Base-by-base conservation (phyloP, 1,139 yeast species). In the Hemisphaericaspora lyxosophila region DNA sequence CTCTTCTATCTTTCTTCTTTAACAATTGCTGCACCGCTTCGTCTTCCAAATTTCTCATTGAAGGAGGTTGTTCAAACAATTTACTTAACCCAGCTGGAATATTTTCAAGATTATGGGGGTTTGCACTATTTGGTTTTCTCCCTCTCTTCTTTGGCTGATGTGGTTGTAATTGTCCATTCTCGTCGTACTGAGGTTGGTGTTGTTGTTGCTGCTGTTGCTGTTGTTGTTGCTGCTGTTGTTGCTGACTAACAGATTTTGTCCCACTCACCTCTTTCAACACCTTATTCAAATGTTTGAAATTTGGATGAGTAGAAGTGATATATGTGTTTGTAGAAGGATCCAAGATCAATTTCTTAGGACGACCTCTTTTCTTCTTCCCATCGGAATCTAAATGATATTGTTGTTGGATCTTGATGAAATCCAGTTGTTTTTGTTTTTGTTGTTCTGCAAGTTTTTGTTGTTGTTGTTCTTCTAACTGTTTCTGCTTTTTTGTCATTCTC, bases 271-370 rank as follows among this genome's bases (percentile, higher is more conserved):
- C 62, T 44, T 64, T 67, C 41, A 67, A 49, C 12, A 59, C 54
- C 42, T 64, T 64, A 44, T 68, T 69, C 41, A 71, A 57, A 20
- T 55, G 60, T 46, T 70, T 70, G 48, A 62, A 71, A 45, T 69
- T 67, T 8, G 74, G 73, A 48, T 71, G 75, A 13, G 62, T 57
- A 17, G 72, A 67, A 47, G 70, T 74, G 39, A 70, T 68, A 47
- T 66, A 69, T 36, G 63, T 62, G 44, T 70, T 70, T 8, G 70
- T 57, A 12, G 67, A 41, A 0, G 74, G 72, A 46, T 71, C 77
- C 38, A 67, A 59, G 28, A 71, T 60, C 26, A 69, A 57, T 43
- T 70, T 66, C 50, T 60, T 69, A 13, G 78, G 77, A 32, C 77
- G 60, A 3, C 78, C 78, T 40, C 76, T 53, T 45, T 63, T 66